phyloP scores from a whole-genome alignment of 2,329 filamentous ascomycete species.

The Lizonia empirigonia region DNA sequence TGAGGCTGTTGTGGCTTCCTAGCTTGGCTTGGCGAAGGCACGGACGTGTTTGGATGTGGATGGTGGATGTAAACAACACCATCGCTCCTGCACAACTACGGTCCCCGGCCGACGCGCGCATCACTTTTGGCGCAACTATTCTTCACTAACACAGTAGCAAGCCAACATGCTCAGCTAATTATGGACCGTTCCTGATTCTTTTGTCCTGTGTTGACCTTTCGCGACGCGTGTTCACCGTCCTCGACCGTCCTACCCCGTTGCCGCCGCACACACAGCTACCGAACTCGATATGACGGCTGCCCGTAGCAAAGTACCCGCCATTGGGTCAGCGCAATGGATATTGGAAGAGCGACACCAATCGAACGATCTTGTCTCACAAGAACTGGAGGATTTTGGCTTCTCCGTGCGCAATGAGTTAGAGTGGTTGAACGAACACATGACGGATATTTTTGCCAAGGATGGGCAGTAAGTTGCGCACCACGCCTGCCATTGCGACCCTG shows the following conservation, averaged over 20 bases:
- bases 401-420: conserved; percentile 92
- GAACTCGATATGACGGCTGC: conserved; percentile 38
- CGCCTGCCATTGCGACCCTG: conserved; percentile 4
- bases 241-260: conserved; percentile 3
- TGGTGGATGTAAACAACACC: conserved; percentile 16
- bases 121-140: conserved; percentile 15
- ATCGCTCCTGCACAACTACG: conserved; percentile 19
- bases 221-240: conserved; percentile 32
- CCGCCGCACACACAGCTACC: conserved; percentile 9
- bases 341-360: conserved; percentile 81
- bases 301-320: conserved; percentile 54
- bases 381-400: conserved; percentile 91
- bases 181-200: conserved; percentile 4
- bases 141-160: conserved; percentile 16
- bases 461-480: conserved; percentile 70
- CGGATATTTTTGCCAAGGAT: conserved; percentile 85
- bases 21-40: conserved; percentile 1
- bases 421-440: conserved; percentile 99
- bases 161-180: conserved; percentile 31
- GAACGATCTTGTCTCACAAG: conserved; percentile 74
- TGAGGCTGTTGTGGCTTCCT: conserved; percentile 1
- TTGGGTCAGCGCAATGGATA: conserved; percentile 87
- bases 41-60: conserved; percentile 7
- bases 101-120: conserved; percentile 21
- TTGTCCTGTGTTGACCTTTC: conserved; percentile 21